These are phyloP conservation scores for Cryptococcus floricola DNA, from an alignment of 1,284 basidiomycete species.

Conservation along the genomic window DNA sequence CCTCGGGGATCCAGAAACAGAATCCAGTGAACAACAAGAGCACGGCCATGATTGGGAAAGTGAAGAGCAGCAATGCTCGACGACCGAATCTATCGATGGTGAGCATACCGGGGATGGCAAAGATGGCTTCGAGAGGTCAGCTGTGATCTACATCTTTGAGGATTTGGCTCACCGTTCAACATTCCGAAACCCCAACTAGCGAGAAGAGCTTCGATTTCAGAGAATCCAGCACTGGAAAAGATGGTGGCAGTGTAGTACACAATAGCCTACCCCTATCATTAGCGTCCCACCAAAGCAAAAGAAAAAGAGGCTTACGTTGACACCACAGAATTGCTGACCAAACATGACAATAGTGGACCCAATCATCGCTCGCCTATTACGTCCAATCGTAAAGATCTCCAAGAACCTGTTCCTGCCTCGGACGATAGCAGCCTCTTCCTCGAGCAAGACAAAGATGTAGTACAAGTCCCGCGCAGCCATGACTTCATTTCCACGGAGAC, in stretches of 20 bases:
- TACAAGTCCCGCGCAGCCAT: constrained; percentile 71
- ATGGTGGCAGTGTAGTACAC: constrained; percentile 62
- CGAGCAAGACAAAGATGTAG: constrained; percentile 49
- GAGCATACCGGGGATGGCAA: constrained; percentile 57
- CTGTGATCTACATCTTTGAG: too few relatives aligned
- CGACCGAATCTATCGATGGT: constrained; percentile 63
- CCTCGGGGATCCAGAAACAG: constrained; percentile 29
- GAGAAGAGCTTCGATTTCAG: constrained; percentile 48
- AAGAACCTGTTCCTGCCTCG: constrained; percentile 38
- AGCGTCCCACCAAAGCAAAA: constrained; percentile 4
- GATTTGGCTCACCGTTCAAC: constrained; percentile 13
- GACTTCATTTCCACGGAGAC: constrained; percentile 63
- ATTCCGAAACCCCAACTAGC: constrained; percentile 62
- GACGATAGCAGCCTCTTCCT: constrained; percentile 3
- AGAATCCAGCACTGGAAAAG: constrained; percentile 57
- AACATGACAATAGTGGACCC: constrained; percentile 67
- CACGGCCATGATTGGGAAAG: constrained; percentile 38
- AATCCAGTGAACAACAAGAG: constrained; percentile 41
- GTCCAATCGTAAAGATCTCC: constrained; percentile 61
- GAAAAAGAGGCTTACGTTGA: background rate
- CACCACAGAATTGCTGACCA: constrained; percentile 8
- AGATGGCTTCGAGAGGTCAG: constrained; percentile 8
- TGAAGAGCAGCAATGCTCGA: constrained; percentile 62
- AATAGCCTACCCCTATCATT: constrained; percentile 53
- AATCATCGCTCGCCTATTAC: constrained; percentile 68